Evolutionary conservation across 2,329 filamentous ascomycete genomes (phyloP).

Genomic region (Aspergillus floridensis): DNA sequence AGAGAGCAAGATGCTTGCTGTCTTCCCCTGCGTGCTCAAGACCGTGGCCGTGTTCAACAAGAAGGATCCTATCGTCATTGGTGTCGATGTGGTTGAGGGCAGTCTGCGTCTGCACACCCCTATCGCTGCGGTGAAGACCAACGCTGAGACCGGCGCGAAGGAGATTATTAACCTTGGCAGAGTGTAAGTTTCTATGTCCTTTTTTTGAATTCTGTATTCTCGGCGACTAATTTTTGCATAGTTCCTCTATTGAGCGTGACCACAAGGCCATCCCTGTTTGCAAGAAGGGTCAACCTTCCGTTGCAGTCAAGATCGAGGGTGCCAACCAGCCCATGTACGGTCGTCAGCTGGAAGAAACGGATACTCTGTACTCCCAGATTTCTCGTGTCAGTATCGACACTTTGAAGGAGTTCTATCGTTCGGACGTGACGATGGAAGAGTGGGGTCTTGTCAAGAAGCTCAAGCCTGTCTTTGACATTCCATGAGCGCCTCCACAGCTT

Average conservation of each 20-base stretch:
- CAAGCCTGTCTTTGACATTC: conserved; percentile 90
- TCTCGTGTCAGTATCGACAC: conserved; percentile 87
- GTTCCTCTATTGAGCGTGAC: conserved; percentile 94
- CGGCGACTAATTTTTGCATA: conserved; percentile 41
- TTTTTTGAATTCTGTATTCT: background rate
- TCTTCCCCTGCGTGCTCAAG: conserved; percentile 91
- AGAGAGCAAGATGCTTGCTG: conserved; percentile 88
- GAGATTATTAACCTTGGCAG: conserved; percentile 82
- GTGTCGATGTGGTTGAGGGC: conserved; percentile 93
- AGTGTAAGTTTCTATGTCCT: conserved; percentile 67
- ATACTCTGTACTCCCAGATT: conserved; percentile 82
- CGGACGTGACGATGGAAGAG: conserved; percentile 85
- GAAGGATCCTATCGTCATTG: conserved; percentile 89
- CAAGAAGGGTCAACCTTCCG: conserved; percentile 96
- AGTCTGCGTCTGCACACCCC: conserved; percentile 83
- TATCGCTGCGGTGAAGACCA: conserved; percentile 80
- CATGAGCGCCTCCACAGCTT: conserved; percentile 44
- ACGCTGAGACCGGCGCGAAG: conserved; percentile 73
- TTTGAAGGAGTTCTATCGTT: conserved; percentile 91
- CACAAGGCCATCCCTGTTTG: conserved; percentile 91
- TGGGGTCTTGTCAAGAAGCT: conserved; percentile 94
- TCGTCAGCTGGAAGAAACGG: conserved; percentile 88
- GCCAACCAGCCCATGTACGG: conserved; percentile 90
- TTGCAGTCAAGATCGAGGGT: conserved; percentile 96
- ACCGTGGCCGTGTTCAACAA: conserved; percentile 98